Evolutionary conservation across 352 stramenopile species (phyloP), one percentile per base, ranked within the genome.

Genomic region (Phytophthora macrochlamydospora): DNA sequence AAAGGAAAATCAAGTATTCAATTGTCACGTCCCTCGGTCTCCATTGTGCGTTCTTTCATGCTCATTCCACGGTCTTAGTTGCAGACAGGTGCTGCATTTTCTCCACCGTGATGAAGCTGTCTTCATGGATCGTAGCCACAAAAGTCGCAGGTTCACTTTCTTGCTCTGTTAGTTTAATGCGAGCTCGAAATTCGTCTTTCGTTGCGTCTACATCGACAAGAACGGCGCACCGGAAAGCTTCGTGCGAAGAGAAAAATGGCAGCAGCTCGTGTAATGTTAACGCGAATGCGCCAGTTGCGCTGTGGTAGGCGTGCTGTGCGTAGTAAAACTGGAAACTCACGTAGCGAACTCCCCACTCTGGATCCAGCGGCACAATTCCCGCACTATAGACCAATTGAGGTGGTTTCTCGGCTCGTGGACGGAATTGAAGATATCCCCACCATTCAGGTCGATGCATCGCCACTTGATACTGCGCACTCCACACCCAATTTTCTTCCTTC

Each of bases 361-460:
- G 69, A 49, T 91, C 84, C 18, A 74, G 35, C 2, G 73, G 56
- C 13, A 87, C 69, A 14, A 55, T 28, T 2, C 60, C 14, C 18
- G 62, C 49, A 28, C 29, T 29, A 38, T 56, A 13, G 28, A 46
- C 43, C 56, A 50, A 2, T 14, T 33, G 7, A 4, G 60, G 52
- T 4, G 56, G 65, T 2, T 7, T 55, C 42, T 80, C 64, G 13
- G 51, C 30, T 18, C 37, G 69, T 4, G 70, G 59, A 0, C 70
- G 73, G 59, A 97, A 96, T n/a, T 92, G 74, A 44, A 97, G 56
- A 56, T 95, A 97, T 14, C 91, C 91, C 91, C 91, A 97, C 65
- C 81, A 80, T 73, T 97, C 90, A 9, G 91, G 91, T 12, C 85
- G 76, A 71, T 97, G 91, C 91, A 97, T 97, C 37, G 87, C 66